phyloP scores from a whole-genome alignment of 306 rosid species.

The Clitoria ternatea region DNA sequence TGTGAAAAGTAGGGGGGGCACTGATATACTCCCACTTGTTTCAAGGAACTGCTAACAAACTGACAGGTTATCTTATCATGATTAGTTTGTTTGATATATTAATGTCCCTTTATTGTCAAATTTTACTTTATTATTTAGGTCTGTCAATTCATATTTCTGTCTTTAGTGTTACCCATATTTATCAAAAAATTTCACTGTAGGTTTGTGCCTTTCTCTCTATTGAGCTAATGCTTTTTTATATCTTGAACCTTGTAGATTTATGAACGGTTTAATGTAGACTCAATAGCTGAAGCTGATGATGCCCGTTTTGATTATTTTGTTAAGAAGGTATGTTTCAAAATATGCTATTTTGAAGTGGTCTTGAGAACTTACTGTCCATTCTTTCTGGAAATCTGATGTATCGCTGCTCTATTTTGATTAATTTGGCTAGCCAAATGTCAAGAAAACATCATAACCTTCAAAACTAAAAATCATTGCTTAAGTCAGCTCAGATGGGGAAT shows the following conservation, averaged over 20 bases:
- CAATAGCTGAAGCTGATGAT: constrained; percentile 66
- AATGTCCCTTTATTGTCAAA: neutral
- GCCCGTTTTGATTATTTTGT: constrained; percentile 84
- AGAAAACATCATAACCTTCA: neutral
- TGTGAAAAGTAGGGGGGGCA: neutral
- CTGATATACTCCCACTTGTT: neutral
- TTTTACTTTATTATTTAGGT: neutral
- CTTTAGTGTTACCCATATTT: constrained; percentile 1
- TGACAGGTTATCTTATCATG: neutral
- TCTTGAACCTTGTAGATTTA: constrained; percentile 52
- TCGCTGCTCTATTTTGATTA: neutral
- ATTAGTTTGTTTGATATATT: constrained; percentile 5
- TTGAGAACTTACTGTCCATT: neutral
- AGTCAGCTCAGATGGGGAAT: neutral
- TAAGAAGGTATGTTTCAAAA: constrained; percentile 50
- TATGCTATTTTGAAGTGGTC: neutral
- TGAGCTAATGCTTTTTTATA: constrained; percentile 19
- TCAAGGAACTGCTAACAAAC: neutral
- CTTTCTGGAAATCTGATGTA: neutral
- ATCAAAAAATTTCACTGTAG: neutral
- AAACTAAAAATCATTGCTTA: neutral
- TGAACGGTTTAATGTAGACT: constrained; percentile 60
- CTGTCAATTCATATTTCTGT: constrained; percentile 6
- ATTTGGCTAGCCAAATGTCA: constrained; percentile 9
- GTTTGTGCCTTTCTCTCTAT: neutral